Evolutionary conservation across 768 basidiomycete species (phyloP).

Genomic region (Tricholoma flavovirens): DNA sequence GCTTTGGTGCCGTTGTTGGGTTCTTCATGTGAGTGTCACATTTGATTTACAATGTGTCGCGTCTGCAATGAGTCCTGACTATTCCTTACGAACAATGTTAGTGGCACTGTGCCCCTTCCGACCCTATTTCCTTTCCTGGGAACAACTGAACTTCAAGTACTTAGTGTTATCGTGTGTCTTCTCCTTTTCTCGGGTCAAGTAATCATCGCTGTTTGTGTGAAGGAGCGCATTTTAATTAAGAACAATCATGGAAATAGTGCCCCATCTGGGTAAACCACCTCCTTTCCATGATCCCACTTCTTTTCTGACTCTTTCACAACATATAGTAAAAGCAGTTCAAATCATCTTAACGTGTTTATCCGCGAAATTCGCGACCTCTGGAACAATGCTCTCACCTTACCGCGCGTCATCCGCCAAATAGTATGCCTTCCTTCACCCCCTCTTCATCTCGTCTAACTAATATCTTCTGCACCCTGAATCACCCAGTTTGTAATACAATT

Average conservation of each 20-base stretch:
- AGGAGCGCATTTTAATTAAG: slow-evolving; percentile 67
- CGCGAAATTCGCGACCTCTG: slow-evolving; percentile 63
- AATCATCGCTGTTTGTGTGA: slow-evolving; percentile 53
- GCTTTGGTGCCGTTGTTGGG: slow-evolving; percentile 77
- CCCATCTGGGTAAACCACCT: slow-evolving; percentile 2
- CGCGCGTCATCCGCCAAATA: slow-evolving; percentile 71
- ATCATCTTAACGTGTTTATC: slow-evolving; percentile 24
- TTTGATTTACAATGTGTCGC: neutral
- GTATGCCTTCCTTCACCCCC: slow-evolving; percentile 38
- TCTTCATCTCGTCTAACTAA: neutral
- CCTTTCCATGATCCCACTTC: neutral
- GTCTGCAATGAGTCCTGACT: neutral
- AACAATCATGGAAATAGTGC: slow-evolving; percentile 4
- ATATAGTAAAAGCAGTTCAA: slow-evolving; percentile 16
- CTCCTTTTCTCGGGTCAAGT: slow-evolving; percentile 63
- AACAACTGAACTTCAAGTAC: slow-evolving; percentile 70
- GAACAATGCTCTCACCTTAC: slow-evolving; percentile 62
- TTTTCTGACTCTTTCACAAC: neutral
- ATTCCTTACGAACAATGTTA: slow-evolving; percentile 23
- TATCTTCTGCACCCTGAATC: neutral
- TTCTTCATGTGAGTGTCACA: slow-evolving; percentile 71
- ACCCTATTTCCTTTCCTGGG: slow-evolving; percentile 69
- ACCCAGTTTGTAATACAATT: slow-evolving; percentile 71
- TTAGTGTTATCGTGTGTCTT: slow-evolving; percentile 68
- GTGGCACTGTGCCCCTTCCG: slow-evolving; percentile 78